A percentile compares a stretch with the other conserved stretches of the same genome.
Conservation (phyloP, 768 basidiomycete species). For the Lactifluus rugatus region DNA sequence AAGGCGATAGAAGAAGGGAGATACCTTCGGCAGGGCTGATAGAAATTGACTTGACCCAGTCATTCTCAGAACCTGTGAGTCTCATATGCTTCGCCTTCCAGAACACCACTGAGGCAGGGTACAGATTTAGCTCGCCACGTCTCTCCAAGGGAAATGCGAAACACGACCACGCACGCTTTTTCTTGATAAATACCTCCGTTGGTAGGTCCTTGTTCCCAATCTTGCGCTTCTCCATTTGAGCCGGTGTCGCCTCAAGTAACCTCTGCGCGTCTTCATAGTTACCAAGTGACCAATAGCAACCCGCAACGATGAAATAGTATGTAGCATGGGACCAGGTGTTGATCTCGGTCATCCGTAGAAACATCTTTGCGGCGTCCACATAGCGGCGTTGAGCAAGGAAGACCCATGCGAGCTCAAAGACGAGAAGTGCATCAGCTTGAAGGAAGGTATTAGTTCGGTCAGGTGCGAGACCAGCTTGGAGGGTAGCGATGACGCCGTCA, state of each 20-base stretch:
- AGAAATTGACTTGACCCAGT: slow-evolving; percentile 45
- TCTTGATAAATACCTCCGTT: slow-evolving; percentile 68
- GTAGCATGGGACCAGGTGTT: slow-evolving; percentile 74
- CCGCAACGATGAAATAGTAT: slow-evolving; percentile 71
- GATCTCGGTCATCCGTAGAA: slow-evolving; percentile 51
- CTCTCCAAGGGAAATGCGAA: neutral
- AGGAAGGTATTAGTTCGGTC: slow-evolving; percentile 47
- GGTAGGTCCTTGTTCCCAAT: slow-evolving; percentile 60
- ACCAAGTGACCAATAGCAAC: slow-evolving; percentile 53
- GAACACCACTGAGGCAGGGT: slow-evolving; percentile 47
- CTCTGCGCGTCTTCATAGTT: slow-evolving; percentile 49
- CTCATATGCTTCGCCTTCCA: slow-evolving; percentile 60
- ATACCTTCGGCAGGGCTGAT: slow-evolving; percentile 65
- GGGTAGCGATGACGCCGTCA: slow-evolving; percentile 51
- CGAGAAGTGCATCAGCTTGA: slow-evolving; percentile 64
- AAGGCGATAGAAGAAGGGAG: neutral
- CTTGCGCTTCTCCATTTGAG: slow-evolving; percentile 48
- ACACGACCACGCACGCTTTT: slow-evolving; percentile 46
- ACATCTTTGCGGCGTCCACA: slow-evolving; percentile 56
- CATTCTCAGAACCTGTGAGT: slow-evolving; percentile 40
- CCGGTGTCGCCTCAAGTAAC: slow-evolving; percentile 54
- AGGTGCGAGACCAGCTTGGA: slow-evolving; percentile 48
- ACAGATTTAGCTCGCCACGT: neutral
- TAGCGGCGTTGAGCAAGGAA: slow-evolving; percentile 55
- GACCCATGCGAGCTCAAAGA: slow-evolving; percentile 75